Base-by-base conservation (phyloP, 1,139 yeast species). In the Magnusiomyces suaveolens region DNA sequence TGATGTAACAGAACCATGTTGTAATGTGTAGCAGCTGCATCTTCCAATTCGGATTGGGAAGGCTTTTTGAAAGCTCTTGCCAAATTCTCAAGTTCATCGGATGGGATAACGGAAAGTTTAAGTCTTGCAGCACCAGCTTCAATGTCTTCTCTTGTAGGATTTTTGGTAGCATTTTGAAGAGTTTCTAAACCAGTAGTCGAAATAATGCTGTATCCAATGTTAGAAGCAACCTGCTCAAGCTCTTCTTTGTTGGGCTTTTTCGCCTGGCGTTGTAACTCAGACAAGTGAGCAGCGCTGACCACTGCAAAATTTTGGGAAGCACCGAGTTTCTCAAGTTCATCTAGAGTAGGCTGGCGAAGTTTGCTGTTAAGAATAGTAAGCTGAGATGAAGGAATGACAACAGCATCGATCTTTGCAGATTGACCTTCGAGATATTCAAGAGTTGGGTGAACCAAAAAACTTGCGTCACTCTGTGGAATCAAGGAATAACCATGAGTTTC, bases 141-240 rank as follows among this genome's bases (percentile, higher is more conserved):
- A 29, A 54, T 18, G 14, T 48, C 36, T 23, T 33, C 38, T 54
- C 62, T 64, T 3, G 72, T 64, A 1, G 73, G 73, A 43, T 66
- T 66, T 51, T 65, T 66, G 20, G 68, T 69, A 43, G 67, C 64
- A 55, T 66, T 64, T 56, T 70, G 69, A 50, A 69, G 60, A 24
- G 63, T 64, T 21, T 63, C 62, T 21, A 65, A 54, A 54, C 70
- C 74, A 26, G 67, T 72, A 24, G 58, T 60, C 3, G 71, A 61
- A 12, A 72, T 65, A 3, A 70, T 66, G 12, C 69, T 65, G 51
- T 64, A 66, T 3, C 75, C 75, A 25, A 70, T 60, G 12, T 65
- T 60, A 48, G 73, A 67, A 1, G 82, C 82, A 63, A 74, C 78
- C 10, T 69, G 65, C 58, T 77, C 78, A 25, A 80, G 69, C 50